Conservation (phyloP, 108 stramenopile species). For the Skeletonema costatum region DNA sequence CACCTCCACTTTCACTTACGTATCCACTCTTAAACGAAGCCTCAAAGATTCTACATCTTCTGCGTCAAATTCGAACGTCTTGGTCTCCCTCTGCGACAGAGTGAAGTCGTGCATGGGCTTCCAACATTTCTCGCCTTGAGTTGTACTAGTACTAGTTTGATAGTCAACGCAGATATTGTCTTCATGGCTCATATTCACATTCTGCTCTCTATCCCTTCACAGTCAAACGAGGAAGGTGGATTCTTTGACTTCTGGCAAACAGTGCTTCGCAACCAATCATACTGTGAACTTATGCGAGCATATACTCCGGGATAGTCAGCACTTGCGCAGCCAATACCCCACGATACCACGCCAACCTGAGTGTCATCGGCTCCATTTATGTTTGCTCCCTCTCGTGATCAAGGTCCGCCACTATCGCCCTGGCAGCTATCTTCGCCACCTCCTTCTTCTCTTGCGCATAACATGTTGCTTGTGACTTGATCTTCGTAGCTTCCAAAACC, state of each 20-base stretch:
- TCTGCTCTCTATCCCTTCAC: not conserved
- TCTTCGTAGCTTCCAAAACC: slow-evolving; percentile 10
- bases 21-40: no score
- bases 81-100: not conserved
- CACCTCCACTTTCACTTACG: not conserved
- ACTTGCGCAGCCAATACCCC: slow-evolving; percentile 57
- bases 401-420: slow-evolving; percentile 25
- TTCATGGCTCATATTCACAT: not conserved
- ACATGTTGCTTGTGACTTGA: slow-evolving; percentile 30
- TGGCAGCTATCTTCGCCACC: no score
- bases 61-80: not conserved
- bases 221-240: not conserved
- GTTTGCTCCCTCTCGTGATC: slow-evolving; percentile 1
- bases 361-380: not conserved
- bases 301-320: slow-evolving; percentile 56
- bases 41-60: not conserved
- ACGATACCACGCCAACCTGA: slow-evolving; percentile 63
- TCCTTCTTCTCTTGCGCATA: slow-evolving; percentile 27
- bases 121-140: not conserved
- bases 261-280: slow-evolving; percentile 40
- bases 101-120: not conserved
- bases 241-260: slow-evolving; percentile 16
- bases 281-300: slow-evolving; percentile 19
- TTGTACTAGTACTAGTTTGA: not conserved
- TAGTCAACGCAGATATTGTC: not conserved